Percentiles rank a stretch among this genome's conserved stretches.
Conservation (phyloP, 2,329 filamentous ascomycete genomes). For the Diaporthe amygdali region DNA sequence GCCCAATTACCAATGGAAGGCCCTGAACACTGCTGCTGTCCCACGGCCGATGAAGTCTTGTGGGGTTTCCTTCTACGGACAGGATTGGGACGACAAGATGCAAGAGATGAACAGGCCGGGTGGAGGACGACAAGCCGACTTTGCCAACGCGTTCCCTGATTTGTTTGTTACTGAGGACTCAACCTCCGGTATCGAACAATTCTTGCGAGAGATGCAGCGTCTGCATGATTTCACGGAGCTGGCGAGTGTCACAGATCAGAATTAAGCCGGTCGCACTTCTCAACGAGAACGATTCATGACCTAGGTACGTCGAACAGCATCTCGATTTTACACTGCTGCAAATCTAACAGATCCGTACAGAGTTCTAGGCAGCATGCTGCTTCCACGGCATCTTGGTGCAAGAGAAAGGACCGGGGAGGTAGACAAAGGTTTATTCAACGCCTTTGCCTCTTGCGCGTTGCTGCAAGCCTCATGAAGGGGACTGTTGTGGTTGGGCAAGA, state of each 20-base stretch:
- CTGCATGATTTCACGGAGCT: constrained; percentile 14
- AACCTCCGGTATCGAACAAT: neutral
- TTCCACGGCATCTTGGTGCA: neutral
- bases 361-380: neutral
- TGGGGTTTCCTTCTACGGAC: constrained; percentile 24
- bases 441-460: too few relatives aligned
- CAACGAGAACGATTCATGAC: neutral
- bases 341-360: neutral
- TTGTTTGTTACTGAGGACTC: neutral
- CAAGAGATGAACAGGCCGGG: neutral
- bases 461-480: constrained; percentile 5
- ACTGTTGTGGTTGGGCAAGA: constrained; percentile 33
- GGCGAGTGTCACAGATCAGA: neutral
- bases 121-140: neutral
- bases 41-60: constrained; percentile 21
- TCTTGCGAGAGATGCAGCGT: constrained; percentile 14
- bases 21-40: constrained; percentile 10
- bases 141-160: constrained; percentile 4
- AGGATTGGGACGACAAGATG: constrained; percentile 30
- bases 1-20: neutral
- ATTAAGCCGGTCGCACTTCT: neutral
- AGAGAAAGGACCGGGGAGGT: neutral
- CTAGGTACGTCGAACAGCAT: neutral
- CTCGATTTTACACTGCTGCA: neutral
- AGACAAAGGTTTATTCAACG: neutral